Evolutionary conservation across 768 basidiomycete genomes (phyloP).

Genomic region (Suillus discolor): DNA sequence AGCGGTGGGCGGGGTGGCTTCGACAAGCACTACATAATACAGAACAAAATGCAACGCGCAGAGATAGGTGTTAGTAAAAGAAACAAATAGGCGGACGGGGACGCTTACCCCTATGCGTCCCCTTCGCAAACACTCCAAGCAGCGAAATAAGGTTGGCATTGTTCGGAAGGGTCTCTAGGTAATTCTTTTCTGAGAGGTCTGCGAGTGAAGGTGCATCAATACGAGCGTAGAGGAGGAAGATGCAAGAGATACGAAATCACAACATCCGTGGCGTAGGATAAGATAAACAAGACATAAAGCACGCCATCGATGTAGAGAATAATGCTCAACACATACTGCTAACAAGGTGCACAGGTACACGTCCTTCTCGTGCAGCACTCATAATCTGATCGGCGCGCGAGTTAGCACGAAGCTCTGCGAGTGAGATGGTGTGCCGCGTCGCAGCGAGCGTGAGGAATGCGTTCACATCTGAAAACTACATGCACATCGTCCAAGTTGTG

Average conservation of each 20-base stretch:
- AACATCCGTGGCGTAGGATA: not conserved
- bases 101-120: constrained; percentile 67
- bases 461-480: constrained; percentile 82
- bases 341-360: constrained; percentile 73
- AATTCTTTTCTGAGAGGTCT: constrained; percentile 90
- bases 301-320: not conserved
- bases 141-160: constrained; percentile 66
- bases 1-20: constrained; percentile 42
- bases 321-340: constrained; percentile 57
- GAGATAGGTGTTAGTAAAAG: not conserved
- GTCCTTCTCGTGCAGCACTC: constrained; percentile 71
- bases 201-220: constrained; percentile 6
- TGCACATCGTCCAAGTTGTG: not conserved
- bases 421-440: constrained; percentile 67
- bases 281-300: not conserved
- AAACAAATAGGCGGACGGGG: not conserved
- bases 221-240: not conserved
- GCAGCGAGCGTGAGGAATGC: constrained; percentile 86
- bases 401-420: constrained; percentile 61
- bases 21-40: constrained; percentile 52
- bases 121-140: constrained; percentile 66
- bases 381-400: constrained; percentile 69
- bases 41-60: not conserved
- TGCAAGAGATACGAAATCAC: not conserved
- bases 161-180: constrained; percentile 62